phyloP scores from a whole-genome alignment of 2,329 filamentous ascomycete species.

The Emericellopsis atlantica region DNA sequence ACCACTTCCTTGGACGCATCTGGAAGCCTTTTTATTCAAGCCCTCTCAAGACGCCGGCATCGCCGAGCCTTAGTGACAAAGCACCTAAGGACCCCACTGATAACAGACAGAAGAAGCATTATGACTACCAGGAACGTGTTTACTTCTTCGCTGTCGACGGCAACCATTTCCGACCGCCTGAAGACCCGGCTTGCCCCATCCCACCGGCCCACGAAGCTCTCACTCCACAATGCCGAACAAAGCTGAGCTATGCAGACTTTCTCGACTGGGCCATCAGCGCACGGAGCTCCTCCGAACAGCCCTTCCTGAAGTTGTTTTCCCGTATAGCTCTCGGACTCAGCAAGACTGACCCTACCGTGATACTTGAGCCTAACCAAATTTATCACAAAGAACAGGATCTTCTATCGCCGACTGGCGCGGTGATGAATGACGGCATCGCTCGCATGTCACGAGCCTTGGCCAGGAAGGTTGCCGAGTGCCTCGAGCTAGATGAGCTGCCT shows the following conservation, averaged over 20 bases:
- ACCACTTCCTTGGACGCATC: conserved; percentile 29
- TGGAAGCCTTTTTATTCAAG: conserved; percentile 32
- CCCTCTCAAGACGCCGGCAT: conserved; percentile 1
- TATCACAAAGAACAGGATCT: conserved; percentile 21
- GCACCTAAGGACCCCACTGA: conserved; percentile 16
- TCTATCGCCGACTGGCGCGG: conserved; percentile 5
- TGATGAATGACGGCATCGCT: conserved; percentile 58
- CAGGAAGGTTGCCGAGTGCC: conserved; percentile 29
- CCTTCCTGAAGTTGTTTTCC: conserved; percentile 43
- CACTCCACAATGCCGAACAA: conserved; percentile 11
- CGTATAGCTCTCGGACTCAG: conserved; percentile 43
- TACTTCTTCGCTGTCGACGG: conserved; percentile 45
- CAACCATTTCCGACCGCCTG: conserved; percentile 18
- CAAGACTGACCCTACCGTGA: conserved; percentile 30
- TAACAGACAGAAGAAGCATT: conserved; percentile 12
- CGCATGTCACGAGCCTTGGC: conserved; percentile 51
- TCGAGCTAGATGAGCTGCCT: conserved; percentile 42
- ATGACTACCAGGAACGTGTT: conserved; percentile 23
- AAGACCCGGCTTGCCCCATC: conserved; percentile 1
- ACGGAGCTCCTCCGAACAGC: conserved; percentile 18
- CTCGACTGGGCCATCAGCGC: conserved; percentile 40
- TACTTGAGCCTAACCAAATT: conserved; percentile 34
- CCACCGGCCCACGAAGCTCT: conserved; percentile 12
- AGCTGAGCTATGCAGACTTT: conserved; percentile 25
- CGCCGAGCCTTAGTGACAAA: conserved; percentile 22